Conservation (phyloP, 495 filamentous ascomycete species). For the Saxophila tyrrhenica region DNA sequence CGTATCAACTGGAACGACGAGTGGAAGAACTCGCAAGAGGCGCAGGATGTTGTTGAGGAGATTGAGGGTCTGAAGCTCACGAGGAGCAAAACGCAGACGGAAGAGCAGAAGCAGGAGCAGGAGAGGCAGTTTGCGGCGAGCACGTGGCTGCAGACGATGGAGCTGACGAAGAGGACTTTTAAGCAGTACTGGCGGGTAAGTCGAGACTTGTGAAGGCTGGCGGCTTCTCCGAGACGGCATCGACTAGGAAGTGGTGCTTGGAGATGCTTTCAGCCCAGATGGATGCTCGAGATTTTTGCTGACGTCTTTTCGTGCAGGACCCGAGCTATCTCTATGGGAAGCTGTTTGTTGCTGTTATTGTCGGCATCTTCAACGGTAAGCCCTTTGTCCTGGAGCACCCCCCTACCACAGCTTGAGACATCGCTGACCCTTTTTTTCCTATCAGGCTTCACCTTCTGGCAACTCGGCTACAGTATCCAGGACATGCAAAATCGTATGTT, state of each 20-base stretch:
- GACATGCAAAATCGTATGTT: conserved; percentile 79
- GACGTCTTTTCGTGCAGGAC: too few species aligned
- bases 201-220: too few species aligned
- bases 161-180: conserved; percentile 56
- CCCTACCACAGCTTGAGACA: background rate
- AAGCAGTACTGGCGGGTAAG: conserved; percentile 61
- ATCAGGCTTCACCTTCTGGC: conserved; percentile 86
- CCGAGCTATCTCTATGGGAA: conserved; percentile 66
- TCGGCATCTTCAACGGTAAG: conserved; percentile 45
- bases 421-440: background rate
- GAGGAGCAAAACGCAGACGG: conserved; percentile 38
- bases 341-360: conserved; percentile 56
- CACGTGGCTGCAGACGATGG: conserved; percentile 43
- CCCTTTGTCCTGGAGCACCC: too few species aligned
- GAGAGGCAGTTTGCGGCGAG: conserved; percentile 55
- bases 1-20: conserved; percentile 58
- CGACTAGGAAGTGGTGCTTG: too few species aligned
- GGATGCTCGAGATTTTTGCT: too few species aligned
- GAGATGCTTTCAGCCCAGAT: too few species aligned
- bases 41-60: conserved; percentile 41
- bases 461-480: conserved; percentile 51
- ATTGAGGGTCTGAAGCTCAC: conserved; percentile 49
- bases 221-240: too few species aligned
- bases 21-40: conserved; percentile 53
- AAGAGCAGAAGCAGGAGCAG: conserved; percentile 26